These are phyloP conservation scores for Colletotrichum sp. DNA, from an alignment of 2,329 filamentous ascomycete genomes.

Conservation along the genomic window DNA sequence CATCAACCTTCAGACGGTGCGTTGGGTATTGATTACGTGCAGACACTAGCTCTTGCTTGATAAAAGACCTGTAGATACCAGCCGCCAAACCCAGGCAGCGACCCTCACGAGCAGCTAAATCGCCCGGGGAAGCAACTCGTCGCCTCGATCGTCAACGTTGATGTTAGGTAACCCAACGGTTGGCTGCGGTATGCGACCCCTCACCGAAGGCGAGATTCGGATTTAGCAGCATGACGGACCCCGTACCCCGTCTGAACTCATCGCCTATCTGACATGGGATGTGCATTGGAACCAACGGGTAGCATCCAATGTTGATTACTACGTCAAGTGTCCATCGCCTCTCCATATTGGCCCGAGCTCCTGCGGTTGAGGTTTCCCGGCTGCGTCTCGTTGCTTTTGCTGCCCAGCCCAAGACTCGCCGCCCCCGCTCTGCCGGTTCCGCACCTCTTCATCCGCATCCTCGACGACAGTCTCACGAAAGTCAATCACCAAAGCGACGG, in stretches of 20 bases:
- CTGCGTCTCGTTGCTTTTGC: not conserved
- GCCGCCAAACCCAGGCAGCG: not conserved
- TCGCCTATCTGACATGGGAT: not conserved
- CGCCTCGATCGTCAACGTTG: not conserved
- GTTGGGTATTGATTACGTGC: not conserved
- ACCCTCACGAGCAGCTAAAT: not conserved
- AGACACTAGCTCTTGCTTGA: not conserved
- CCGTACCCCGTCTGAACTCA: not conserved
- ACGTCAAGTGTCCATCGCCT: not conserved
- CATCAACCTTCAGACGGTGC: not conserved
- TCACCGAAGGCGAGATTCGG: not conserved
- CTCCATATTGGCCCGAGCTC: not conserved
- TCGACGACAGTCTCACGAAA: not conserved
- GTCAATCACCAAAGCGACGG: not conserved
- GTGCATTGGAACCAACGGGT: not conserved
- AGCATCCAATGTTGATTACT: not conserved
- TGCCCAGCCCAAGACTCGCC: not conserved
- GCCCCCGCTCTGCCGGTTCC: not conserved
- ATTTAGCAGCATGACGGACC: not conserved
- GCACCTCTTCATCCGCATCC: not conserved
- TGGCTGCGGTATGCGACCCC: not conserved
- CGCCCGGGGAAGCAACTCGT: not conserved
- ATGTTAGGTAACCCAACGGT: not conserved
- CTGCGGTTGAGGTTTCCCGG: conserved; percentile 8
- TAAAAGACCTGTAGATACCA: not conserved